Conservation (phyloP, 1,284 basidiomycete genomes). For the Boletus nobilissimus region DNA sequence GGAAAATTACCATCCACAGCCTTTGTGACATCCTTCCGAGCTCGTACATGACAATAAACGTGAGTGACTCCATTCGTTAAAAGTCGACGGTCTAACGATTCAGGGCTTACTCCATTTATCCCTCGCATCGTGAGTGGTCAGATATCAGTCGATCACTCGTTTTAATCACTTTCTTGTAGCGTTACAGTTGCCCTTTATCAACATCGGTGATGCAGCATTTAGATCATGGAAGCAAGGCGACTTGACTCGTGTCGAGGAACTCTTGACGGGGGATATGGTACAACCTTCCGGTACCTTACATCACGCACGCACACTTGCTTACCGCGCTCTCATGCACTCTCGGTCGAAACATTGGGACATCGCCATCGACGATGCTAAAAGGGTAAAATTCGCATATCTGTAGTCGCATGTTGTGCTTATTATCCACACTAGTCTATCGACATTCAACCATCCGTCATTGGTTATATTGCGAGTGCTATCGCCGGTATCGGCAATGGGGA, state of each 20-base stretch:
- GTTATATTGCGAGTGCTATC: constrained; percentile 6
- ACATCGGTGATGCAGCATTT: neutral
- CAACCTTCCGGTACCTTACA: neutral
- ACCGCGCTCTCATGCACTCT: neutral
- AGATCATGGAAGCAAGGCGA: neutral
- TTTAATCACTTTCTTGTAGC: neutral
- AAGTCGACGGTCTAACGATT: neutral
- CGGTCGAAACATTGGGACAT: neutral
- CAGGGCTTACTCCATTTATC: no score
- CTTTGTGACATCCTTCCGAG: neutral
- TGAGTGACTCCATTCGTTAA: neutral
- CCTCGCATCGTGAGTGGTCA: neutral
- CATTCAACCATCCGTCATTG: neutral
- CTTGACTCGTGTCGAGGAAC: neutral
- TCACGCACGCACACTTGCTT: neutral
- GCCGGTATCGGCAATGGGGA: neutral
- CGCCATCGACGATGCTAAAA: constrained; percentile 4
- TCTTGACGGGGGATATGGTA: neutral
- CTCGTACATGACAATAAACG: neutral
- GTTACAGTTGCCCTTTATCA: neutral
- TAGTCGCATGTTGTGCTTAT: neutral
- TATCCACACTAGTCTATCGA: constrained; percentile 9
- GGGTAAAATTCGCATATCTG: neutral
- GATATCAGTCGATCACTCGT: neutral
- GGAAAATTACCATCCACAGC: neutral